Evolutionary conservation across 2,329 filamentous ascomycete genomes (phyloP).

Genomic region (Exophiala spinifera): DNA sequence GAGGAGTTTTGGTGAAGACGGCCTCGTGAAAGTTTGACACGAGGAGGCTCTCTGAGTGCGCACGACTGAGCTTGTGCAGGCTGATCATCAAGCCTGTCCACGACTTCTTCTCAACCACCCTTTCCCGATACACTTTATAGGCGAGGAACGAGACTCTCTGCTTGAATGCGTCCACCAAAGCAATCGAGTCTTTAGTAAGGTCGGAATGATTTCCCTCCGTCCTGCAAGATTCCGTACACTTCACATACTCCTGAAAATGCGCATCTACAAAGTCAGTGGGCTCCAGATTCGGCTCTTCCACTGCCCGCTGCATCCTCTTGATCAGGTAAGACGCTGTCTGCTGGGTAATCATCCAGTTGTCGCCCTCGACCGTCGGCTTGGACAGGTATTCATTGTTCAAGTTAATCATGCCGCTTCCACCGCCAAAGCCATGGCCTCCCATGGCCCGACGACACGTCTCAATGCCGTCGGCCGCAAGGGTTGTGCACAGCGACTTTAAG

Average conservation of each 20-base stretch:
- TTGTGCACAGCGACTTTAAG: slow-evolving; percentile 69
- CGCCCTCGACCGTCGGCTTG: slow-evolving; percentile 68
- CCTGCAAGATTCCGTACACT: no score
- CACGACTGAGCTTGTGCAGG: slow-evolving; percentile 71
- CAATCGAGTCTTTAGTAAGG: slow-evolving; percentile 36
- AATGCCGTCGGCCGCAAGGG: slow-evolving; percentile 68
- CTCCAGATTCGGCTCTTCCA: slow-evolving; percentile 56
- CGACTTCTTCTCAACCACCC: slow-evolving; percentile 68
- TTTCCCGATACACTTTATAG: slow-evolving; percentile 66
- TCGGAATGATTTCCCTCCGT: no score
- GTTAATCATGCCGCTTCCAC: slow-evolving; percentile 50
- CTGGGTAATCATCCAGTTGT: slow-evolving; percentile 78
- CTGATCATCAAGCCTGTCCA: slow-evolving; percentile 75
- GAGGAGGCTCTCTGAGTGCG: slow-evolving; percentile 71
- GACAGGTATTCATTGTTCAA: slow-evolving; percentile 74
- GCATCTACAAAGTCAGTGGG: no score
- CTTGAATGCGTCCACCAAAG: slow-evolving; percentile 69
- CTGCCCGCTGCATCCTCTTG: slow-evolving; percentile 46
- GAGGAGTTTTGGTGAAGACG: slow-evolving; percentile 53
- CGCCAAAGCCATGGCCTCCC: slow-evolving; percentile 59
- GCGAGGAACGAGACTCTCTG: slow-evolving; percentile 62
- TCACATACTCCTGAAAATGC: no score
- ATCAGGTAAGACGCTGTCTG: slow-evolving; percentile 73
- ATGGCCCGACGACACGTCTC: slow-evolving; percentile 71
- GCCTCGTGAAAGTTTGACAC: slow-evolving; percentile 74